These are phyloP conservation scores for Trichosporon sp. DNA, from an alignment of 1,284 basidiomycete genomes.

Conservation along the genomic window DNA sequence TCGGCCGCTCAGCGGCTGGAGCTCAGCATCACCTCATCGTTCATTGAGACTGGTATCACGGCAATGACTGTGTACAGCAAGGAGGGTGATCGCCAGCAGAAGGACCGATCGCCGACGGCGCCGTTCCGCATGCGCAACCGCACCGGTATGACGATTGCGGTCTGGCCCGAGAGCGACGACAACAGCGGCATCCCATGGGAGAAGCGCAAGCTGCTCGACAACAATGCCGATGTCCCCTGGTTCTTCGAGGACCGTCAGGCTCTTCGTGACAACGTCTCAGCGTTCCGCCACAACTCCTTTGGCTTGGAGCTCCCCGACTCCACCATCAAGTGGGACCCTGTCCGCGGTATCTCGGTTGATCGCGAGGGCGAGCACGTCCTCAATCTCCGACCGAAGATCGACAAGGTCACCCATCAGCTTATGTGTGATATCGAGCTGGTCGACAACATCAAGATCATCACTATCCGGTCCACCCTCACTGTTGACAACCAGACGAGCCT, in stretches of 20 bases:
- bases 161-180: slow-evolving; percentile 66
- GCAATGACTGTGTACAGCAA: slow-evolving; percentile 66
- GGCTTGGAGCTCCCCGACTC: slow-evolving; percentile 79
- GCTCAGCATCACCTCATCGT: slow-evolving; percentile 84
- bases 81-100: slow-evolving; percentile 65
- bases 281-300: slow-evolving; percentile 73
- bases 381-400: slow-evolving; percentile 69
- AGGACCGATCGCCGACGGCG: slow-evolving; percentile 77
- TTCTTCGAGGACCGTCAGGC: slow-evolving; percentile 95
- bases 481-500: slow-evolving; percentile 90
- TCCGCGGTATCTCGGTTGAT: slow-evolving; percentile 86
- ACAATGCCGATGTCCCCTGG: slow-evolving; percentile 84
- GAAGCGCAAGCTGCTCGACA: slow-evolving; percentile 49
- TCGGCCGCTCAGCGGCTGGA: slow-evolving; percentile 80
- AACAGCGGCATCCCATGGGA: slow-evolving; percentile 15
- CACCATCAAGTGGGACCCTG: slow-evolving; percentile 69
- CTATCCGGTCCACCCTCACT: slow-evolving; percentile 87
- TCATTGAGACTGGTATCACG: slow-evolving; percentile 78
- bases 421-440: slow-evolving; percentile 86
- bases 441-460: slow-evolving; percentile 93
- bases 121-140: slow-evolving; percentile 90
- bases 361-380: slow-evolving; percentile 90
- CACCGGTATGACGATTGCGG: slow-evolving; percentile 72
- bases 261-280: slow-evolving; percentile 82
- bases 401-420: slow-evolving; percentile 73